Base-by-base conservation (phyloP, 2,329 filamentous ascomycete genomes). In the Botrytis tulipae region DNA sequence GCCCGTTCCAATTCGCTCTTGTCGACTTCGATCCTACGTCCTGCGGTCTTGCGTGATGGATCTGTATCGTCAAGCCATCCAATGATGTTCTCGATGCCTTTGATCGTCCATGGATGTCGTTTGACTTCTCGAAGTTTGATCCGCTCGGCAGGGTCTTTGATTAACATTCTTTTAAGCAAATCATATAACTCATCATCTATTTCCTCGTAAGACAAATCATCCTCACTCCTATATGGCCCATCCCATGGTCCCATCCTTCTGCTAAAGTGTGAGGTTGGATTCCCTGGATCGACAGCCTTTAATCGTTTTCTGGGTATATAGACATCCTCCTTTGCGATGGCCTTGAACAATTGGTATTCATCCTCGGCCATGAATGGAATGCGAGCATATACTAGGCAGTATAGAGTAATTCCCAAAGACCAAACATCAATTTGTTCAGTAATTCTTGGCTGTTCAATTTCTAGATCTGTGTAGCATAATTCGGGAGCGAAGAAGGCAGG, bases 401-500 rank as follows among this genome's bases (percentile, higher is more conserved):
- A 99, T 3, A 99, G 88, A 0, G 96, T 99, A 32, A 99, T 94
- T 35, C 96, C 96, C 35, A 99, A 86, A 18, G 96, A 97, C 96
- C 96, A 99, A 25, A 99, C 91, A 80, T 99, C 96, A 77, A 99
- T 97, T 78, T 97, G 93, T 78, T 94, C 93, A 7, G 94, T 97
- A 59, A 99, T 91, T 84, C 87, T 95, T 77, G 87, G 94, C 79
- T 88, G 92, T 80, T 87, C 90, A 78, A 83, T 82, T 75, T 90
- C 91, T 37, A 90, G 83, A 75, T 96, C 94, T 2, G 93, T 97
- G 81, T 95, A 96, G 83, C 96, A 99, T 54, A 99, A 87, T 82
- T 99, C 96, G 6, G 96, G 96, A 1, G 96, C 96, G 80, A 98
- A 99, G 83, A 99, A 99, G 1, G 95, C 96, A 9, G 96, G 96